Base-by-base conservation (phyloP, 345 rosid genomes). In the Eucalyptus caleyi region DNA sequence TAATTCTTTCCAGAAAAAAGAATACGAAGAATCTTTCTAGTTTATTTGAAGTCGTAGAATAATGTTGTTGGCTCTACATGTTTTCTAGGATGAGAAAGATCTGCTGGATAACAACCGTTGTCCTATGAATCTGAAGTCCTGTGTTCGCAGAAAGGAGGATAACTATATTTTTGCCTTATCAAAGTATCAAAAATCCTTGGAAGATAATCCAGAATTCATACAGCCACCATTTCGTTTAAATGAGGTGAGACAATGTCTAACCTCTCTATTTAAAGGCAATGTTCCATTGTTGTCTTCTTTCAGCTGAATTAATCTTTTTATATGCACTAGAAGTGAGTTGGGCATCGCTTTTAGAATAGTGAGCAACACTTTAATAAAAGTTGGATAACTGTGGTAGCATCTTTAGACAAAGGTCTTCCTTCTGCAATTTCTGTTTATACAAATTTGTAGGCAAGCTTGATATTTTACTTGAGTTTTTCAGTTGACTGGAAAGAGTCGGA, bases 101-200 rank as follows among this genome's bases (percentile, higher is more conserved):
- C 92, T 96, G 88, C 94, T 94, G 88, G 95, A 94, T 56, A 92
- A 95, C 89, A 94, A 93, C n/a, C 93, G 95, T 81, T 97, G 99
- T 88, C 99, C 99, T 91, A 91, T 93, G 67, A 98, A 97, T 90
- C 94, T 94, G 90, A 94, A 92, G 94, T 98, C 98, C 88, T 97
- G 99, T 90, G 92, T 94, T 90, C 90, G 87, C 21, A 94, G 97
- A 88, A 97, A 96, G 92, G 99, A 97, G 94, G 98, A 97, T 89
- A 96, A 96, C 92, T 97, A 93, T 91, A 96, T 97, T 95, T 97
- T 97, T 92, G 96, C 98, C 88, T 88, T 97, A 90, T 97, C 99
- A 7, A 97, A 96, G 90, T 97, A 97, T 91, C 98, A 97, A 93
- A 95, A 96, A 87, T 90, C 86, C 47, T 93, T 97, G 87, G 97